These are phyloP conservation scores for Zymoseptoria passerinii DNA, from an alignment of 2,329 filamentous ascomycete species.

Conservation along the genomic window DNA sequence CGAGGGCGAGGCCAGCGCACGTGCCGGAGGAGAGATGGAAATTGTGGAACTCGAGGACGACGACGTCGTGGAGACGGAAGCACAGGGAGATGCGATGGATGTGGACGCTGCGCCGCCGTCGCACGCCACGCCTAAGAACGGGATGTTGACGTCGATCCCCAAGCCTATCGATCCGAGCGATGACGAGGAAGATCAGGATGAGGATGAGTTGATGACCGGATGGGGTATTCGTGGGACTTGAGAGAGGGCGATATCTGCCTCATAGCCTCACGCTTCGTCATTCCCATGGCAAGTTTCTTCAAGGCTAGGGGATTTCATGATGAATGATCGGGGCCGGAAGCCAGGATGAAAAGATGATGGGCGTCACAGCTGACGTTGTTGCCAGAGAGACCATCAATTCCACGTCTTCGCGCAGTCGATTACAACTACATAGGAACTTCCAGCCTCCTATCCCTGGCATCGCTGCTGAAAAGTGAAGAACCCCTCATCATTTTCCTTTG, in stretches of 20 bases:
- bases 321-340: too few species aligned
- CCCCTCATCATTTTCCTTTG: too few species aligned
- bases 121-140: not conserved
- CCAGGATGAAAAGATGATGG: too few species aligned
- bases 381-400: too few species aligned
- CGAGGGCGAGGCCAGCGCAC: conserved; percentile 4
- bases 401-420: too few species aligned
- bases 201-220: not conserved
- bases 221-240: not conserved
- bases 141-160: not conserved
- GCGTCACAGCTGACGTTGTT: too few species aligned
- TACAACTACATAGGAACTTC: too few species aligned
- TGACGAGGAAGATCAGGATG: conserved; percentile 1
- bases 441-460: too few species aligned
- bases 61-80: conserved; percentile 1
- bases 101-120: not conserved
- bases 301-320: too few species aligned
- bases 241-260: not conserved
- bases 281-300: too few species aligned
- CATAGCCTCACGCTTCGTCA: too few species aligned
- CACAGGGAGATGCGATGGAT: not conserved
- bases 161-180: not conserved
- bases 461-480: too few species aligned
- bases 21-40: not conserved
- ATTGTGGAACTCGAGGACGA: not conserved